phyloP scores from a whole-genome alignment of 2,329 filamentous ascomycete species.

The Blumeria graminis region DNA sequence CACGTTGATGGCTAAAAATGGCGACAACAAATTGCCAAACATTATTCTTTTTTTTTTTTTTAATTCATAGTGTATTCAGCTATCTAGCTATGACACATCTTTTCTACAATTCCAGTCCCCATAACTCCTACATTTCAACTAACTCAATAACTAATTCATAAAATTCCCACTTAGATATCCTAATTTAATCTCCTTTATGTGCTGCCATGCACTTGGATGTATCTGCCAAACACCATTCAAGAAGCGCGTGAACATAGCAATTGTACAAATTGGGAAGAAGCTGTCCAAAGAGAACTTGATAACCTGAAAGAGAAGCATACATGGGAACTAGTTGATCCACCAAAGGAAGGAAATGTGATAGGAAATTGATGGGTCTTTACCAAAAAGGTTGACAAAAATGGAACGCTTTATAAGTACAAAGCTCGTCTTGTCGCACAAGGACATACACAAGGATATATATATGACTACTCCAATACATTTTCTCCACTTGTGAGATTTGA shows the following conservation, averaged over 20 bases:
- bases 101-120: too few species aligned
- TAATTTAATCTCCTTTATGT: too few species aligned
- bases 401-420: neutral
- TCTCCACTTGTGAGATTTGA: neutral
- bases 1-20: neutral
- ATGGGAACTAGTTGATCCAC: neutral
- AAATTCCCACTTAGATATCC: too few species aligned
- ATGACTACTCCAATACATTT: neutral
- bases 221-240: neutral
- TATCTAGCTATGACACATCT: too few species aligned
- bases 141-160: too few species aligned
- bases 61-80: too few species aligned
- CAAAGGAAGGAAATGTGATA: neutral
- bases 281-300: neutral
- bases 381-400: neutral
- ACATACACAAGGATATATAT: neutral
- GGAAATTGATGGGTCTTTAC: neutral
- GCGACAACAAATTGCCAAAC: neutral
- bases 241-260: neutral
- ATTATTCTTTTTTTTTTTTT: too few species aligned
- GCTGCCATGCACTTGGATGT: too few species aligned
- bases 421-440: neutral
- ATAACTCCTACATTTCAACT: too few species aligned
- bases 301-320: conserved; percentile 1
- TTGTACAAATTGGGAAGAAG: neutral